Conservation (phyloP, 1,284 basidiomycete species). For the Bjerkandera adusta region DNA sequence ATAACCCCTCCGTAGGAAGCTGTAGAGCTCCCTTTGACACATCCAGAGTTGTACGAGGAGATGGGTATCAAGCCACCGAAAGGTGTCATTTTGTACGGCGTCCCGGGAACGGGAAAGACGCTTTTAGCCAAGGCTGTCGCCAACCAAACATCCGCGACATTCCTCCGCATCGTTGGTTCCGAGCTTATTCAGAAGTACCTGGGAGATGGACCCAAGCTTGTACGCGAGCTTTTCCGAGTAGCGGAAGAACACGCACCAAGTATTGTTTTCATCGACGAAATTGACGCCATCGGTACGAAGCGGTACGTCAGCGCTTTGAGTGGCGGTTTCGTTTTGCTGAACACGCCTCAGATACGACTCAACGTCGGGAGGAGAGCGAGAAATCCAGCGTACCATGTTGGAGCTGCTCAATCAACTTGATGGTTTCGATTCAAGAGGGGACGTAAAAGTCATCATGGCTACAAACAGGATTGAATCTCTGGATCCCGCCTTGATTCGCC, state of each 20-base stretch:
- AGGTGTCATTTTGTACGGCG: slow-evolving; percentile 98
- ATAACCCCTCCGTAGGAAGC: slow-evolving; percentile 68
- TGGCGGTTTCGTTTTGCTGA: not conserved
- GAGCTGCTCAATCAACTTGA: slow-evolving; percentile 98
- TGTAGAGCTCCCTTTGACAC: slow-evolving; percentile 96
- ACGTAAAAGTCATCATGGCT: slow-evolving; percentile 97
- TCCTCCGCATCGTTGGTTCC: slow-evolving; percentile 96
- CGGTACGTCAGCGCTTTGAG: slow-evolving; percentile 51
- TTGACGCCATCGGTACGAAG: slow-evolving; percentile 98
- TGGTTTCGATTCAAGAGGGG: slow-evolving; percentile 98
- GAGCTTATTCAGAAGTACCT: slow-evolving; percentile 99
- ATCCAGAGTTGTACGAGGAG: slow-evolving; percentile 98
- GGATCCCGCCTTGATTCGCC: slow-evolving; percentile 96
- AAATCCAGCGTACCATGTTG: slow-evolving; percentile 99
- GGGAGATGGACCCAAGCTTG: slow-evolving; percentile 98
- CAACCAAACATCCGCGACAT: slow-evolving; percentile 98
- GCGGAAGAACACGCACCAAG: slow-evolving; percentile 98
- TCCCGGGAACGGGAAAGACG: slow-evolving; percentile 98
- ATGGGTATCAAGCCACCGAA: slow-evolving; percentile 99
- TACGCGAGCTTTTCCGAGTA: slow-evolving; percentile 94
- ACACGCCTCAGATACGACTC: slow-evolving; percentile 77
- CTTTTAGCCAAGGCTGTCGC: slow-evolving; percentile 98
- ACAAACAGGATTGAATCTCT: slow-evolving; percentile 94
- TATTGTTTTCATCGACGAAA: slow-evolving; percentile 99
- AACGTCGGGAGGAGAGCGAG: slow-evolving; percentile 95